Evolutionary conservation across 306 rosid genomes (phyloP).

Genomic region (Cyclanthera cordifolia): DNA sequence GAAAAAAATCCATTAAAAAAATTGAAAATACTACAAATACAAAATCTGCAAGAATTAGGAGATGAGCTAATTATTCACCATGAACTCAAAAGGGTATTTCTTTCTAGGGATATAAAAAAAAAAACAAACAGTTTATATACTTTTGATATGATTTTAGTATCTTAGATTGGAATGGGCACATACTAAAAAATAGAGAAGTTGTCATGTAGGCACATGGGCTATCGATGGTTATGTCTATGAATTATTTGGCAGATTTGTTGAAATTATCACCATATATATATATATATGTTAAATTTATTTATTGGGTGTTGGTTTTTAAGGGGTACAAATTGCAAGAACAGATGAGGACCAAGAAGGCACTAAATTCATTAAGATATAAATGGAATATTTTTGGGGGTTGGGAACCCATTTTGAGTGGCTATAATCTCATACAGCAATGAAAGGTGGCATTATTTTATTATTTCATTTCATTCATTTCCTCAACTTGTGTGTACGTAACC

Average conservation of each 20-base stretch:
- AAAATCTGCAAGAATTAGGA: no score
- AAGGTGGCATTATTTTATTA: background rate
- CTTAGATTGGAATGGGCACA: background rate
- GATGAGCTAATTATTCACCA: no score
- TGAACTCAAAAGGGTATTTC: no score
- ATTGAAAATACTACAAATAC: no score
- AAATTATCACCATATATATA: background rate
- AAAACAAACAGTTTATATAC: no score
- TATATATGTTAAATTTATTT: no score
- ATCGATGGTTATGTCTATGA: background rate
- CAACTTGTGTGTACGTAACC: conserved; percentile 5
- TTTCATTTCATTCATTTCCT: background rate
- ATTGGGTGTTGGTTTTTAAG: background rate
- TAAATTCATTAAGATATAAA: background rate
- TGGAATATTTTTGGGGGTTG: background rate
- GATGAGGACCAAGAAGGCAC: background rate
- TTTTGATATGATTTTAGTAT: background rate
- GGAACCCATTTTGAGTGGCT: conserved; percentile 9
- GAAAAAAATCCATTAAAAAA: no score
- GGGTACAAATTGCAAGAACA: background rate
- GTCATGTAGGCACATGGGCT: background rate
- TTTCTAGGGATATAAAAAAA: no score
- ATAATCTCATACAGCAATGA: background rate
- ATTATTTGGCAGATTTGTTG: conserved; percentile 1
- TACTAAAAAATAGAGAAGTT: background rate